Percentiles rank a stretch among this genome's conserved stretches.
These are phyloP conservation scores for Termitomyces sp. DNA, from an alignment of 768 basidiomycete genomes.

Conservation along the genomic window DNA sequence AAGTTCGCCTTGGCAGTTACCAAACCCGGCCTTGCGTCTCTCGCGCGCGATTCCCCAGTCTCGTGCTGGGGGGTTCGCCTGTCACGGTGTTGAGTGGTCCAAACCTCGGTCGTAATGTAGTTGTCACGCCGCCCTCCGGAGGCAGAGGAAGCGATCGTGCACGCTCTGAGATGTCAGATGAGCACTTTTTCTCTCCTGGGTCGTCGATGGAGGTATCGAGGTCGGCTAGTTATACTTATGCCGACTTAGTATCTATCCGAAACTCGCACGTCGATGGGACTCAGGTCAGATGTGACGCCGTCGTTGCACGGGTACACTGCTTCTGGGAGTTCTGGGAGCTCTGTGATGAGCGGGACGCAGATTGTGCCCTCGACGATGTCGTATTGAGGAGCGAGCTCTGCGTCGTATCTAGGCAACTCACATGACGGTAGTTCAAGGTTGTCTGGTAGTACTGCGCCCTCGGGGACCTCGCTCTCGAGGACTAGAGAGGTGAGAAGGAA, in stretches of 20 bases:
- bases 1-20: slow-evolving; percentile 48
- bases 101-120: slow-evolving; percentile 35
- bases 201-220: slow-evolving; percentile 23
- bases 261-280: slow-evolving; percentile 24
- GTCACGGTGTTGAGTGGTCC: slow-evolving; percentile 73
- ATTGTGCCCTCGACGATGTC: slow-evolving; percentile 47
- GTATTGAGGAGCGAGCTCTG: slow-evolving; percentile 45
- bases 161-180: slow-evolving; percentile 27
- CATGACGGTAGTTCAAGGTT: slow-evolving; percentile 29
- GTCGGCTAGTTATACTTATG: slow-evolving; percentile 35
- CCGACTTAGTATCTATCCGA: slow-evolving; percentile 24
- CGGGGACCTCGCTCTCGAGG: slow-evolving; percentile 47
- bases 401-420: slow-evolving; percentile 54
- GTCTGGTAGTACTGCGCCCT: slow-evolving; percentile 37
- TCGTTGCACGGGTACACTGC: slow-evolving; percentile 25
- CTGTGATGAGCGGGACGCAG: slow-evolving; percentile 32
- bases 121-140: slow-evolving; percentile 39
- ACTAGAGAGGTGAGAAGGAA: slow-evolving; percentile 54
- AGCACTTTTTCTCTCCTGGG: slow-evolving; percentile 35
- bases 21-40: too few relatives aligned
- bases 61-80: slow-evolving; percentile 50
- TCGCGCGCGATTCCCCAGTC: slow-evolving; percentile 35
- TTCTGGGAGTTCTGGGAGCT: slow-evolving; percentile 19
- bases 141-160: slow-evolving; percentile 26
- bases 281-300: slow-evolving; percentile 17